These are phyloP conservation scores for Starmera amethionina DNA, from an alignment of 805 yeast genomes.

Conservation along the genomic window DNA sequence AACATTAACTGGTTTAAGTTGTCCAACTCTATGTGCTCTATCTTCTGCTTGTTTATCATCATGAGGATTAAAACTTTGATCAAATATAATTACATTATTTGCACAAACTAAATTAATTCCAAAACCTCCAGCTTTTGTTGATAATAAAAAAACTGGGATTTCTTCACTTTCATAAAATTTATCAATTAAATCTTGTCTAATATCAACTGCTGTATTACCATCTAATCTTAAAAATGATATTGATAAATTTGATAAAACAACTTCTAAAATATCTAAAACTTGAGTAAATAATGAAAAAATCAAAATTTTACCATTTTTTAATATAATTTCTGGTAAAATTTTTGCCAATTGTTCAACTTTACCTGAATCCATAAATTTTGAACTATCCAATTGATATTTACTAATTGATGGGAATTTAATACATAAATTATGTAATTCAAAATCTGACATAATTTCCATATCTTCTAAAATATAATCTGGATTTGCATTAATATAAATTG, in stretches of 20 bases:
- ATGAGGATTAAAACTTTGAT: slow-evolving; percentile 94
- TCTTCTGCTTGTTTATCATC: slow-evolving; percentile 99
- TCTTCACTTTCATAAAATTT: slow-evolving; percentile 71
- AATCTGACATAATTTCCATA: slow-evolving; percentile 92
- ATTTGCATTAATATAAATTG: slow-evolving; percentile 67
- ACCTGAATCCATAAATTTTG: slow-evolving; percentile 61
- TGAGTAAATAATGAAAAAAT: slow-evolving; percentile 91
- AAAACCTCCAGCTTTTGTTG: slow-evolving; percentile 98
- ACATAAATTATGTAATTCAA: slow-evolving; percentile 72
- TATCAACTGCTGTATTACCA: slow-evolving; percentile 90
- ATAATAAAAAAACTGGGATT: slow-evolving; percentile 78
- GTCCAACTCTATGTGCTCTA: slow-evolving; percentile 97
- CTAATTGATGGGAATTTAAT: slow-evolving; percentile 60
- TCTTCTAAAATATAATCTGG: slow-evolving; percentile 75
- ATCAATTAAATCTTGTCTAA: slow-evolving; percentile 87
- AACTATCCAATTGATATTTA: slow-evolving; percentile 41
- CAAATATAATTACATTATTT: slow-evolving; percentile 82
- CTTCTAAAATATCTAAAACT: slow-evolving; percentile 79
- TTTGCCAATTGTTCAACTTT: slow-evolving; percentile 52
- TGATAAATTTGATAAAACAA: slow-evolving; percentile 50
- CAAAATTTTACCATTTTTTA: slow-evolving; percentile 54
- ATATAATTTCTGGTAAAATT: slow-evolving; percentile 48
- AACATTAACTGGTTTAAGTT: slow-evolving; percentile 74
- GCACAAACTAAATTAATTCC: slow-evolving; percentile 97
- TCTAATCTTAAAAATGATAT: slow-evolving; percentile 78